Conservation (phyloP, 768 basidiomycete species). For the Agaricus subrufescens region DNA sequence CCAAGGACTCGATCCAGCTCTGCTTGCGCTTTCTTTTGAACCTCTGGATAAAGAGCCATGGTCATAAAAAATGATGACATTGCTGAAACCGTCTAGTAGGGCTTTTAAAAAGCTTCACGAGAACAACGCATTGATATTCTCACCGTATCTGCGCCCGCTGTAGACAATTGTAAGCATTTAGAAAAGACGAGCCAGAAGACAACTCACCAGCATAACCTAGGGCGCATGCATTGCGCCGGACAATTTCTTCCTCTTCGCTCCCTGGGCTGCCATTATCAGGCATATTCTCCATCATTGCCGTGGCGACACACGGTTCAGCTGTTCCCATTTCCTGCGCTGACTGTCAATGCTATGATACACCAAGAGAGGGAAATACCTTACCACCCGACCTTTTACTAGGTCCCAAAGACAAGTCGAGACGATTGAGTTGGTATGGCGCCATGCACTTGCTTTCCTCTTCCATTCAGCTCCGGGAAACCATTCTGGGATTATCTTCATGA, state of each 20-base stretch:
- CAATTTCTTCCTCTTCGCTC: constrained; percentile 16
- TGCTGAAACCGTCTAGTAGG: constrained; percentile 13
- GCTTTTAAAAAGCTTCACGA: not conserved
- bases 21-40: constrained; percentile 14
- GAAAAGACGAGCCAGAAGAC: not conserved
- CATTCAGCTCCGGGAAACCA: constrained; percentile 38
- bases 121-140: not conserved
- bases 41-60: constrained; percentile 14
- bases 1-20: constrained; percentile 11
- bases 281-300: constrained; percentile 15
- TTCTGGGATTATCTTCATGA: constrained; percentile 29
- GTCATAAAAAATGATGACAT: constrained; percentile 14
- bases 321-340: not conserved
- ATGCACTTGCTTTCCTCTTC: constrained; percentile 27
- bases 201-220: constrained; percentile 19
- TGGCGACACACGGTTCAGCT: constrained; percentile 12
- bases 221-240: constrained; percentile 17
- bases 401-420: constrained; percentile 17
- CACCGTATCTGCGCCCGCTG: constrained; percentile 14
- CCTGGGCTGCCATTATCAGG: constrained; percentile 11
- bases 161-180: not conserved
- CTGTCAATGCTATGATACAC: not conserved
- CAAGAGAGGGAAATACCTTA: constrained; percentile 11
- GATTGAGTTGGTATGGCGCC: constrained; percentile 21
- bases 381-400: constrained; percentile 23